Percentiles rank a stretch among this genome's conserved stretches.
These are phyloP conservation scores for Fusarium algeriense DNA, from an alignment of 2,329 filamentous ascomycete genomes.

Conservation along the genomic window DNA sequence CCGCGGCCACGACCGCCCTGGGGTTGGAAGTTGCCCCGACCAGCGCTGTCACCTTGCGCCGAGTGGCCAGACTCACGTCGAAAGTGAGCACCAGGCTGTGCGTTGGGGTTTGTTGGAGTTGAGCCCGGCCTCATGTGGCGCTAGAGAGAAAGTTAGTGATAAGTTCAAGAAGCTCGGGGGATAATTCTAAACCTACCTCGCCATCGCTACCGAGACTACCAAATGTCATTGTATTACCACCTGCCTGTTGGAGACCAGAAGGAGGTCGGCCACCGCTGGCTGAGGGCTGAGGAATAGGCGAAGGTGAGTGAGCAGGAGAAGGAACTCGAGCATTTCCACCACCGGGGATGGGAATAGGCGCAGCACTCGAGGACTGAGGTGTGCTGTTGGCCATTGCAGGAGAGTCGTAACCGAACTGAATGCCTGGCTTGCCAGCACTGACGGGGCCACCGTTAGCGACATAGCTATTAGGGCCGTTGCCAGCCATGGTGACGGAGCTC, in stretches of 20 bases:
- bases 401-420: slow-evolving; percentile 88
- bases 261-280: slow-evolving; percentile 89
- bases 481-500: slow-evolving; percentile 90
- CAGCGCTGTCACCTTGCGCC: slow-evolving; percentile 67
- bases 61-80: slow-evolving; percentile 90
- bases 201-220: slow-evolving; percentile 86
- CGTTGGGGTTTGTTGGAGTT: slow-evolving; percentile 70
- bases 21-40: slow-evolving; percentile 66
- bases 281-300: slow-evolving; percentile 90
- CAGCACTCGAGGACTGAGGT: slow-evolving; percentile 68
- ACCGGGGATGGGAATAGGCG: slow-evolving; percentile 73
- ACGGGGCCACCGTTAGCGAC: slow-evolving; percentile 78
- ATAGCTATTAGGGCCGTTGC: slow-evolving; percentile 81
- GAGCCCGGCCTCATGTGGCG: slow-evolving; percentile 77
- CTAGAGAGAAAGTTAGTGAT: slow-evolving; percentile 55
- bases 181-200: slow-evolving; percentile 67
- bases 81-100: slow-evolving; percentile 78
- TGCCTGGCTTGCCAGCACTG: slow-evolving; percentile 71
- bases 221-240: slow-evolving; percentile 76
- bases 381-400: slow-evolving; percentile 75
- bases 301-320: slow-evolving; percentile 89
- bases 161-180: slow-evolving; percentile 4
- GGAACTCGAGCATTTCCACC: slow-evolving; percentile 75
- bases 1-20: slow-evolving; percentile 64
- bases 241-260: slow-evolving; percentile 76